Conservation (phyloP, 345 rosid species). For the Arabidopsis arenosa region DNA sequence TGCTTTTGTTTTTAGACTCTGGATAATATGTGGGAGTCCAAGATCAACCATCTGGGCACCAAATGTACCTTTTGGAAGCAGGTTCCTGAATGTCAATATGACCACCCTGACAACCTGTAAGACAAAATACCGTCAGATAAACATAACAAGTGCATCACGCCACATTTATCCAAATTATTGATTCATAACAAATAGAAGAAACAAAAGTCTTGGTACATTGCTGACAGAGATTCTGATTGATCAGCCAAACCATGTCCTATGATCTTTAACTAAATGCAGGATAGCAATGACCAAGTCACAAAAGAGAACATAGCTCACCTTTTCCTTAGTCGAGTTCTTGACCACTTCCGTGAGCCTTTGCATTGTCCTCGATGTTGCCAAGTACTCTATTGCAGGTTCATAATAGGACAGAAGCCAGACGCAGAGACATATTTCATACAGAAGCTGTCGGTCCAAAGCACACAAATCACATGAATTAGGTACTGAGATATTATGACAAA, state of each 20-base stretch:
- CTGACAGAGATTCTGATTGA: constrained; percentile 27
- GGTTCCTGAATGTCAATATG: constrained; percentile 77
- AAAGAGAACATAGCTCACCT: constrained; percentile 57
- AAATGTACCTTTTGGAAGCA: constrained; percentile 82
- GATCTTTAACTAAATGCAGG: background rate
- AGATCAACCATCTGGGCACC: constrained; percentile 98
- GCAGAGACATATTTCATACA: constrained; percentile 94
- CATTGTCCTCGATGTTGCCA: constrained; percentile 88
- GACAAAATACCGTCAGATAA: constrained; percentile 34
- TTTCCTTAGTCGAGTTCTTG: constrained; percentile 90
- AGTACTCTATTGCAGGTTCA: constrained; percentile 87
- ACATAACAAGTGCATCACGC: constrained; percentile 17
- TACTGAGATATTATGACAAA: constrained; percentile 23
- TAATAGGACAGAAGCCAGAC: constrained; percentile 90
- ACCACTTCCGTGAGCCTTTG: constrained; percentile 82
- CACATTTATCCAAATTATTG: background rate
- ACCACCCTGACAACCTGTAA: constrained; percentile 91
- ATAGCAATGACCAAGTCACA: constrained; percentile 21
- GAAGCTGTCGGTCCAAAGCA: constrained; percentile 63
- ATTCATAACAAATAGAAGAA: constrained; percentile 1
- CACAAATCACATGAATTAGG: constrained; percentile 27
- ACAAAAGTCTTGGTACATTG: constrained; percentile 11
- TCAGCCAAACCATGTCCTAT: constrained; percentile 9
- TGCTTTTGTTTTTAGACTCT: constrained; percentile 89
- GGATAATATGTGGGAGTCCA: constrained; percentile 89